Evolutionary conservation across 345 rosid species (phyloP), one percentile per base, ranked within the genome.

Genomic region (Eucalyptus pauciflora): DNA sequence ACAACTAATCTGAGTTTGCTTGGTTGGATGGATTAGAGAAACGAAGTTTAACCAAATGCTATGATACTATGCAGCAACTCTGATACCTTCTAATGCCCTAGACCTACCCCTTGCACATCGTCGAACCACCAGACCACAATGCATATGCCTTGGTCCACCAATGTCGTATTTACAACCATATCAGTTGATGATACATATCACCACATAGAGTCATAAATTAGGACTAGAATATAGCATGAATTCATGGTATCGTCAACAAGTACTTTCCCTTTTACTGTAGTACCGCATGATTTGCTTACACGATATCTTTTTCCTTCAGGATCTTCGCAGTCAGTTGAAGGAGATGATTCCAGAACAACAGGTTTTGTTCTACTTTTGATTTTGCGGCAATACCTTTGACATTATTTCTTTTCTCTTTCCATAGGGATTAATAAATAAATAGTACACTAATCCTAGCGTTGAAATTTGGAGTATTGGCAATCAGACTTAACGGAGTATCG

Each of bases 271-370:
- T 17, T 50, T 76, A 14, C 25, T 50, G 25, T 50, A 37, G 49
- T 87, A 17, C 52, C 41, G 13, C 50, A 16, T 29, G 83, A 22
- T 15, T 58, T 76, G 43, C 56, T 89, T 29, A 69, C 43, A 33
- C 41, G 12, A 4, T 49, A 48, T 13, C n/a, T 31, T 27, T 50
- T 71, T n/a, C 60, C 43, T 89, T 86, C 58, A 98, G 99, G 98
- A 96, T 91, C 97, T 98, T 87, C 95, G 94, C 90, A 95, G 99
- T 87, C 98, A 96, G 95, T 93, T 98, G 91, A 95, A 93, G 92
- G 99, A 96, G 91, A 89, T 97, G 92, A 98, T 98, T 92, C 99
- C 99, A 5, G 98, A 96, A 90, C 97, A 98, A 91, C 99, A 97
- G 98, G 99, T 95, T 86, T 76, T 87, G 83, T 79, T 86, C 87